These are phyloP conservation scores for Rhizopogon vesiculosus DNA, from an alignment of 768 basidiomycete genomes.

Conservation along the genomic window DNA sequence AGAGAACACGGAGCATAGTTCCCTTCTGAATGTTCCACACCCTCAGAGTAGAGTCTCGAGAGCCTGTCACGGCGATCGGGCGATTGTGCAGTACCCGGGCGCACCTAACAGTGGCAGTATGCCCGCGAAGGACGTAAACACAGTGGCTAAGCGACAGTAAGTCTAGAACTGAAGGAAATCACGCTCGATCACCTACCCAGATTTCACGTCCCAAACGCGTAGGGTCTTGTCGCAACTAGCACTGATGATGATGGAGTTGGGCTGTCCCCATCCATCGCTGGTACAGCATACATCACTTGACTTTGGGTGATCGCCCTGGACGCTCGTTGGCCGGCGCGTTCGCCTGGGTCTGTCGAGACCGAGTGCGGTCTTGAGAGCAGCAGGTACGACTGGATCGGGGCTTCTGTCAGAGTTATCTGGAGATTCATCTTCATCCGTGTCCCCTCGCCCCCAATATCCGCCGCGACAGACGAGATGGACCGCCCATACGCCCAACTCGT, in stretches of 20 bases:
- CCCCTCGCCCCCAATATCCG: conserved; percentile 34
- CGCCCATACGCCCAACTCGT: conserved; percentile 91
- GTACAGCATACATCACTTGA: conserved; percentile 56
- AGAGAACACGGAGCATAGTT: conserved; percentile 54
- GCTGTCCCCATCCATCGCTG: conserved; percentile 87
- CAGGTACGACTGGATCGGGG: conserved; percentile 11
- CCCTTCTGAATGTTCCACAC: conserved; percentile 95
- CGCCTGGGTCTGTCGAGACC: conserved; percentile 35
- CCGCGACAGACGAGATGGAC: conserved; percentile 72
- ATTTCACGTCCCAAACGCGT: conserved; percentile 87
- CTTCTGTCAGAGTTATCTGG: conserved; percentile 5
- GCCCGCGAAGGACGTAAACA: conserved; percentile 76
- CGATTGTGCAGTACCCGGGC: conserved; percentile 82
- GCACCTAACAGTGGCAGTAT: conserved; percentile 89
- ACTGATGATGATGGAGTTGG: conserved; percentile 76
- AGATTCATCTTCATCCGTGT: conserved; percentile 1
- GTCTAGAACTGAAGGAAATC: background rate
- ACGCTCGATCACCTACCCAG: conserved; percentile 52
- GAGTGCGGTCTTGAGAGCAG: conserved; percentile 42
- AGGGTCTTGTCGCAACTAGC: conserved; percentile 91
- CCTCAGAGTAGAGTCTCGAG: conserved; percentile 78
- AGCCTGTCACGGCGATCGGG: conserved; percentile 87
- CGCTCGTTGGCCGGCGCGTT: conserved; percentile 5
- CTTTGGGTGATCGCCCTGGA: conserved; percentile 21
- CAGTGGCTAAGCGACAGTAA: conserved; percentile 41